Evolutionary conservation across 768 basidiomycete species (phyloP).

Genomic region (Boletus coccyginus): DNA sequence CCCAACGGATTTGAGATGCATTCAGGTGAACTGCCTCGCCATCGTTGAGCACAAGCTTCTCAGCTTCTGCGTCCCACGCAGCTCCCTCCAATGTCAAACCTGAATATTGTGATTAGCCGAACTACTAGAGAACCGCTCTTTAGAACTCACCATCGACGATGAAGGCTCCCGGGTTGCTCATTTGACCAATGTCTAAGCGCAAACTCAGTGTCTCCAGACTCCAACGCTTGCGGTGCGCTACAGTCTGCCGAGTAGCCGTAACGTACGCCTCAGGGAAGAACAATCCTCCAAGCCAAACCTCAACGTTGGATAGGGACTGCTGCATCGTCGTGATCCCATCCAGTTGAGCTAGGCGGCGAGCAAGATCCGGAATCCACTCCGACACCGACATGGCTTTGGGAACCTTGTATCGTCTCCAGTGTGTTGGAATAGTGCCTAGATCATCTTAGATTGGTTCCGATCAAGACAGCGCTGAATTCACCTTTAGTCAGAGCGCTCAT

Average conservation of each 20-base stretch:
- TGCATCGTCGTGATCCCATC: slow-evolving; percentile 54
- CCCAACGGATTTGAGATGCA: slow-evolving; percentile 87
- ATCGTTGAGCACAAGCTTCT: slow-evolving; percentile 76
- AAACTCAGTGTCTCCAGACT: slow-evolving; percentile 87
- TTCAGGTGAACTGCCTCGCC: slow-evolving; percentile 77
- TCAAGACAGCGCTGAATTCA: slow-evolving; percentile 25
- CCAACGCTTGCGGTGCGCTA: slow-evolving; percentile 89
- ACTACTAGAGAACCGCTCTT: background rate
- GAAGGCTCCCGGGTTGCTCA: slow-evolving; percentile 76
- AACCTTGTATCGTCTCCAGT: slow-evolving; percentile 91
- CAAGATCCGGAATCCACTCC: slow-evolving; percentile 82
- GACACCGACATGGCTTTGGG: slow-evolving; percentile 77
- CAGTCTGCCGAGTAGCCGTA: slow-evolving; percentile 93
- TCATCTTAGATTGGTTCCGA: slow-evolving; percentile 10
- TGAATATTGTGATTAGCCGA: slow-evolving; percentile 29
- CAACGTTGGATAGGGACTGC: slow-evolving; percentile 62
- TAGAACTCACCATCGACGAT: slow-evolving; percentile 77
- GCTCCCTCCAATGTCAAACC: slow-evolving; percentile 90
- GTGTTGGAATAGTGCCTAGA: slow-evolving; percentile 79
- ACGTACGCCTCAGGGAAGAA: slow-evolving; percentile 98
- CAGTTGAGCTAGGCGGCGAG: slow-evolving; percentile 79
- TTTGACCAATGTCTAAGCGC: slow-evolving; percentile 76
- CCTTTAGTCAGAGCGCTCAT: slow-evolving; percentile 92
- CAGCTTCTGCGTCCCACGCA: slow-evolving; percentile 53
- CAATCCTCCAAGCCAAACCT: slow-evolving; percentile 90